phyloP scores from a whole-genome alignment of 2,329 filamentous ascomycete species.

The Zopfia rhizophila region DNA sequence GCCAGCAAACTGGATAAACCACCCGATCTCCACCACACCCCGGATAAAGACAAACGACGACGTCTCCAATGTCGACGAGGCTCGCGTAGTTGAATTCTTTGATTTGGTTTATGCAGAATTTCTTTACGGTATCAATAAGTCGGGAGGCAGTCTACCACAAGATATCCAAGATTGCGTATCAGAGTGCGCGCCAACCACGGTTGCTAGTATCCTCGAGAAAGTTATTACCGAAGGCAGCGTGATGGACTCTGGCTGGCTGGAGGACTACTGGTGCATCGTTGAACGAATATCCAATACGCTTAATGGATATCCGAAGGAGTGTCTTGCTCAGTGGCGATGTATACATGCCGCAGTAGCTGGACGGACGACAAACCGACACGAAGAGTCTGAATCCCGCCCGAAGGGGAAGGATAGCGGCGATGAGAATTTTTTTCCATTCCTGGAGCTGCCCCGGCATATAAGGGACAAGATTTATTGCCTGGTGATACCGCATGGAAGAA shows the following conservation, averaged over 20 bases:
- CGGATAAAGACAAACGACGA: constrained; percentile 10
- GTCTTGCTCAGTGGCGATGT: constrained; percentile 5
- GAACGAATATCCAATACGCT: not conserved
- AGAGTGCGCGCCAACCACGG: not conserved
- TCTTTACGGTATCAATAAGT: constrained; percentile 1
- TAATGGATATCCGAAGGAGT: constrained; percentile 10
- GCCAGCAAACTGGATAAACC: constrained; percentile 16
- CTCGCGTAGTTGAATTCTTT: constrained; percentile 4
- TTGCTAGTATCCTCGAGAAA: not conserved
- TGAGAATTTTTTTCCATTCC: constrained; percentile 3
- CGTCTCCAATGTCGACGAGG: not conserved
- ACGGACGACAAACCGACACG: not conserved
- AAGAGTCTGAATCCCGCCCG: not conserved
- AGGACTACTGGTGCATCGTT: constrained; percentile 7
- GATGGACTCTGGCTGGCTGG: constrained; percentile 15
- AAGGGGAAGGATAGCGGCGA: not conserved
- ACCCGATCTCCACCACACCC: constrained; percentile 9
- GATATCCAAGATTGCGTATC: constrained; percentile 1
- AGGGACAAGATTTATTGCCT: constrained; percentile 9
- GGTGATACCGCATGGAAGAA: constrained; percentile 1
- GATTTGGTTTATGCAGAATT: not conserved
- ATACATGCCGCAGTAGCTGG: constrained; percentile 1
- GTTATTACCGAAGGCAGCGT: constrained; percentile 2
- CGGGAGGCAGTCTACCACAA: not conserved
- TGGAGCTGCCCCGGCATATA: constrained; percentile 14